These are phyloP conservation scores for Trichoderma parareesei DNA, from an alignment of 495 filamentous ascomycete genomes.

Conservation along the genomic window DNA sequence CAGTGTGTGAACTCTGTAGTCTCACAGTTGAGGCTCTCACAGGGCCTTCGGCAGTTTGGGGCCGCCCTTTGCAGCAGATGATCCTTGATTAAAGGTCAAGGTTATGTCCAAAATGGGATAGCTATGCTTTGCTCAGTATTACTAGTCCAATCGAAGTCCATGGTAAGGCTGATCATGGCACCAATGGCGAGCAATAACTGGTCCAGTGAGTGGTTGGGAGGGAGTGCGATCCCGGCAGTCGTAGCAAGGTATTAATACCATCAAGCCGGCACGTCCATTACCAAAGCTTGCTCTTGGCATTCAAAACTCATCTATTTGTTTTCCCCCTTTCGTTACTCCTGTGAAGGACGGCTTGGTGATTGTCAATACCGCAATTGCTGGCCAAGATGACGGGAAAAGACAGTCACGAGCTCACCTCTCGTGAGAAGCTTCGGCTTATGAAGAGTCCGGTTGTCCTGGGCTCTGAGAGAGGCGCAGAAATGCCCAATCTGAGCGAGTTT, in stretches of 20 bases:
- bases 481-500: conserved; percentile 2
- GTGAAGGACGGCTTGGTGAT: background rate
- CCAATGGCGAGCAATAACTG: too few species aligned
- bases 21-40: background rate
- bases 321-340: too few species aligned
- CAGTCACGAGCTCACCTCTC: background rate
- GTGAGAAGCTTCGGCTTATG: conserved; percentile 7
- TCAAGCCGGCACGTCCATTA: background rate
- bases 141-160: background rate
- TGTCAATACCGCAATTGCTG: background rate
- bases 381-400: background rate
- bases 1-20: background rate
- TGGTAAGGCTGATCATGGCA: background rate
- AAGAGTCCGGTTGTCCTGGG: background rate
- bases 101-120: background rate
- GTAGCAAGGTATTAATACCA: background rate
- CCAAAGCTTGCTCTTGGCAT: background rate
- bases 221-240: background rate
- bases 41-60: background rate
- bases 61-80: background rate
- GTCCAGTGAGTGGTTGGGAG: background rate
- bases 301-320: background rate
- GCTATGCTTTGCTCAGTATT: background rate
- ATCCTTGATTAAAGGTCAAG: background rate
- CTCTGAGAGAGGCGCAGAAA: background rate